Base-by-base conservation (phyloP, 371 early-diverging fungal species). In the Syncephalastrum sp. region DNA sequence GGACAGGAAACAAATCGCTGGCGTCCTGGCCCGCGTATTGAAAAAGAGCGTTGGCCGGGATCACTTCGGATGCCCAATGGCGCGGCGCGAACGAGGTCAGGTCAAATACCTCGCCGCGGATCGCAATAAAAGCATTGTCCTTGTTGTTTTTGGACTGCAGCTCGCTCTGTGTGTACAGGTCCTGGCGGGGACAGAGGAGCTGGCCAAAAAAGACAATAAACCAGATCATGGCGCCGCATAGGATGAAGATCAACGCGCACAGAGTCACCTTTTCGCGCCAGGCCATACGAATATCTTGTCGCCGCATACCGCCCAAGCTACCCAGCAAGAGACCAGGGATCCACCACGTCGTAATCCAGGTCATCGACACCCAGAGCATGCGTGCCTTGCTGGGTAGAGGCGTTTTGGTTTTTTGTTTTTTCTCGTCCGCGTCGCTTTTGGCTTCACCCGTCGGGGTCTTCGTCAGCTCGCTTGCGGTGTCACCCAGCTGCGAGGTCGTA, bases 251-350 rank as follows among this genome's bases (percentile, higher is more conserved):
- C 51, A 96, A 59, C 50, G 88, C 64, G 59, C 92, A 93, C 7
- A 96, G 78, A 0, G 94, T 85, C 5, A 95, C 82, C 74, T 96
- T 94, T 69, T 96, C 96, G 46, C 94, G 83, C 96, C 96, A 96
- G 1, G 96, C 94, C 74, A 92, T 85, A 27, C 87, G 86, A 51
- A 91, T 84, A 65, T 94, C 94, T 17, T 69, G 64, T 19, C 82
- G 82, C 59, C 81, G 79, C 83, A 91, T 90, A 29, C 79, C 75
- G 53, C 86, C 89, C 23, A 73, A 50, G 15, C 60, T 33, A 4
- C 54, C 41, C 25, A 92, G 64, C 33, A 79, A 67, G 8, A 63
- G 72, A 42, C 80, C 68, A 4, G 91, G 92, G 13, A 91, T 79
- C 88, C 91, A 92, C 87, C 88, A 92, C 3, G 96, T 96, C 12